These are phyloP conservation scores for Lipomyces sp. DNA, from an alignment of 805 yeast species.

Conservation along the genomic window DNA sequence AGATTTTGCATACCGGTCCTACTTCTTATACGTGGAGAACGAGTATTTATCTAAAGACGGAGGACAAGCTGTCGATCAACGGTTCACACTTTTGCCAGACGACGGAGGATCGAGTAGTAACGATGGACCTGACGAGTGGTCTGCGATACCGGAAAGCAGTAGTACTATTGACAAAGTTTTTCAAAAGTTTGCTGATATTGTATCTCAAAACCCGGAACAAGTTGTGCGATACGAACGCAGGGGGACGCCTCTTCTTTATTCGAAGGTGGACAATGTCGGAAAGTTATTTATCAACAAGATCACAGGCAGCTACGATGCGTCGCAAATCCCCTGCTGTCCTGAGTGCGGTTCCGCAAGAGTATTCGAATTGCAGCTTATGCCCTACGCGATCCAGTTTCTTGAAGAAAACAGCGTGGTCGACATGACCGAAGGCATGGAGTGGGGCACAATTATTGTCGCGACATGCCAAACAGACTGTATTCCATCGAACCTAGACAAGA, in stretches of 20 bases:
- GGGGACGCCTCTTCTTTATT: constrained; percentile 73
- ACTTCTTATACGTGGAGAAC: constrained; percentile 28
- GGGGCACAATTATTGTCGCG: constrained; percentile 90
- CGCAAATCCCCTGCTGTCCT: constrained; percentile 58
- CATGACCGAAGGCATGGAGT: constrained; percentile 81
- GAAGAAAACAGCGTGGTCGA: constrained; percentile 50
- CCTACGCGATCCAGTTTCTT: constrained; percentile 79
- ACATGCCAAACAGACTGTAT: constrained; percentile 67
- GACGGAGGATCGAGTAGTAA: constrained; percentile 26
- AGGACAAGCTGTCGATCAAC: constrained; percentile 3
- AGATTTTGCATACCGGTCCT: constrained; percentile 22
- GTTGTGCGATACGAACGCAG: constrained; percentile 80
- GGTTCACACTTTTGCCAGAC: constrained; percentile 18
- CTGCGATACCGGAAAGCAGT: constrained; percentile 29
- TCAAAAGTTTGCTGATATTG: constrained; percentile 69
- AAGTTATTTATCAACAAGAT: constrained; percentile 38
- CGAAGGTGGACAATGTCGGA: constrained; percentile 56
- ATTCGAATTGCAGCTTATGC: constrained; percentile 92
- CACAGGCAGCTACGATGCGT: constrained; percentile 17
- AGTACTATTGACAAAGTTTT: constrained; percentile 65
- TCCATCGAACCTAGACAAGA: constrained; percentile 52
- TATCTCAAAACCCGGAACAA: constrained; percentile 81
- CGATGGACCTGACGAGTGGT: constrained; percentile 21
- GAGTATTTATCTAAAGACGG: constrained; percentile 23
- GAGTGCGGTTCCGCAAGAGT: constrained; percentile 51